A percentile compares a stretch with the other conserved stretches of the same genome.
Evolutionary conservation across 2,329 filamentous ascomycete genomes (phyloP).

Genomic region (Penicillium thymicola): DNA sequence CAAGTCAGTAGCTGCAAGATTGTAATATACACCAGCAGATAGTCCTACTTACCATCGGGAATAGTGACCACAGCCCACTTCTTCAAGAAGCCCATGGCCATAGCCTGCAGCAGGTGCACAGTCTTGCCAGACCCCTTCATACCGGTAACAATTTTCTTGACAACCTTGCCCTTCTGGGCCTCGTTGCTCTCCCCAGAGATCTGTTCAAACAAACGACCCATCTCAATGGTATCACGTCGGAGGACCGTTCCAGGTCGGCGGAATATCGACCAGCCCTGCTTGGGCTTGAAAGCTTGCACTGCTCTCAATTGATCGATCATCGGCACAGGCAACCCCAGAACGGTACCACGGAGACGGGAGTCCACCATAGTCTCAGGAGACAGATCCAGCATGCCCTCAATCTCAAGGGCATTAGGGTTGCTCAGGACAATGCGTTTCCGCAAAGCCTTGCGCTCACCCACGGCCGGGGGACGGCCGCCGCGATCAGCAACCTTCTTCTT

Average conservation of each 20-base stretch:
- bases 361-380: conserved; percentile 54
- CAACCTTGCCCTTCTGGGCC: conserved; percentile 34
- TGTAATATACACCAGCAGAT: neutral
- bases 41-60: conserved; percentile 68
- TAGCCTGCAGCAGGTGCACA: conserved; percentile 76
- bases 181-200: conserved; percentile 44
- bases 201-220: conserved; percentile 62
- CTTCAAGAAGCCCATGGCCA: conserved; percentile 76
- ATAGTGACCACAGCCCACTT: conserved; percentile 86
- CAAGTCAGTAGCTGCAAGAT: conserved; percentile 15
- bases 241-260: conserved; percentile 74
- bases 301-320: conserved; percentile 76
- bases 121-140: conserved; percentile 79
- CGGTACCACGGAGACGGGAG: conserved; percentile 57
- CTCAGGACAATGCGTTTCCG: conserved; percentile 87
- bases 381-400: conserved; percentile 65
- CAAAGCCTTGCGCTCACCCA: conserved; percentile 81
- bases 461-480: conserved; percentile 56
- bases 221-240: conserved; percentile 70
- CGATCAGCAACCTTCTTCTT: conserved; percentile 43
- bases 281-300: conserved; percentile 86
- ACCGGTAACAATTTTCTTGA: conserved; percentile 67
- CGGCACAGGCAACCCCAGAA: conserved; percentile 65
- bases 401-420: conserved; percentile 86
- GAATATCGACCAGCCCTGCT: conserved; percentile 86